Conservation (phyloP, 345 rosid species). For the Dipteronia dyeriana region DNA sequence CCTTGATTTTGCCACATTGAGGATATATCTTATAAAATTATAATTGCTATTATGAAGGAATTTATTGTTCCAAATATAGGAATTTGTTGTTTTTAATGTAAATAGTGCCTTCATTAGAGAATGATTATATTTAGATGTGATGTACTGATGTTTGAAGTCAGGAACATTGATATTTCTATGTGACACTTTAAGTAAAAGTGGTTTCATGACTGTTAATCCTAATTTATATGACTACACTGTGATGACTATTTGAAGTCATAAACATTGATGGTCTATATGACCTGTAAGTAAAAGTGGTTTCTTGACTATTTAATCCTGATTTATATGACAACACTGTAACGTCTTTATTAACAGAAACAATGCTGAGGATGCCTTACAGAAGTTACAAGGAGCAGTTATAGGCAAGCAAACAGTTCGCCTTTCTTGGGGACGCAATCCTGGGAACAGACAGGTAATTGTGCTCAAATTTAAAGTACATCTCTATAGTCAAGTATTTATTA, state of each 20-base stretch:
- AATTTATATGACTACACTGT: constrained; percentile 6
- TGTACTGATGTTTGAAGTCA: background rate
- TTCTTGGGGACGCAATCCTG: constrained; percentile 94
- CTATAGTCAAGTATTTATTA: background rate
- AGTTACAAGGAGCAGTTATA: constrained; percentile 69
- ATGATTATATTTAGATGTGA: background rate
- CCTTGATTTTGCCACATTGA: constrained; percentile 13
- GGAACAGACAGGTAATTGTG: constrained; percentile 69
- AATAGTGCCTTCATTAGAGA: background rate
- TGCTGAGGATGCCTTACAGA: constrained; percentile 85
- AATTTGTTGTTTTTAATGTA: background rate
- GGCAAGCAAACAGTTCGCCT: constrained; percentile 95
- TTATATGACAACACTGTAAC: constrained; percentile 1
- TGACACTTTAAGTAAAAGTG: background rate
- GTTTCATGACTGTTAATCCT: background rate
- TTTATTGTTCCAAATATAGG: background rate
- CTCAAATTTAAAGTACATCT: background rate
- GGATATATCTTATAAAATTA: constrained; percentile 3
- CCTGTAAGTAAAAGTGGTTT: background rate
- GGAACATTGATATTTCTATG: background rate
- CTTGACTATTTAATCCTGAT: background rate
- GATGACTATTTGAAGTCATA: background rate
- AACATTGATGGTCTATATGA: background rate
- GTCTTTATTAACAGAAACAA: constrained; percentile 54
- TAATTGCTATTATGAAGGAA: background rate